Percentiles rank a stretch among this genome's conserved stretches.
These are phyloP conservation scores for Acanthamoeba castellanii DNA, from an alignment of 208 protist genomes.

Conservation along the genomic window DNA sequence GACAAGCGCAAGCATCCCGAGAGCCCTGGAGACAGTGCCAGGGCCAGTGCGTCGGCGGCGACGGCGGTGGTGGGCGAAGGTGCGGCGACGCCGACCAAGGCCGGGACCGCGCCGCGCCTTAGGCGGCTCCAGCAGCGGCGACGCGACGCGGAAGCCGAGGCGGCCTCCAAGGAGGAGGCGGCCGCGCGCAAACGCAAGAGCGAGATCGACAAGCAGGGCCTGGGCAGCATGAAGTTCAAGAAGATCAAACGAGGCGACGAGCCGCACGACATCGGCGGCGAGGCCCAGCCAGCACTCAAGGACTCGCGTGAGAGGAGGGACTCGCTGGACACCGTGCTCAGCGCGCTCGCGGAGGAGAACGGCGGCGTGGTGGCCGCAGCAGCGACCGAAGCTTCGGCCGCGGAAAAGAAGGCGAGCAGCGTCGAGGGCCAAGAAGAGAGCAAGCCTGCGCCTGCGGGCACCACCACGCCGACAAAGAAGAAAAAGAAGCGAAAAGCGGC, in stretches of 20 bases:
- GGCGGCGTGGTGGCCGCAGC: too few species aligned
- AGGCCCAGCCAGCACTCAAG: too few species aligned
- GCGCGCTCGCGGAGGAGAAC: too few species aligned
- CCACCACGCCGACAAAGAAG: background rate
- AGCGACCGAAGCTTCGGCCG: too few species aligned
- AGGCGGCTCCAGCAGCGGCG: background rate
- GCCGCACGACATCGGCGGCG: too few species aligned
- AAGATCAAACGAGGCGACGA: background rate
- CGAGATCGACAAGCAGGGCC: background rate
- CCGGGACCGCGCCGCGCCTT: background rate
- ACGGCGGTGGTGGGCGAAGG: background rate
- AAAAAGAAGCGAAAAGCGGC: background rate
- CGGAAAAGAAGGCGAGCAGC: too few species aligned
- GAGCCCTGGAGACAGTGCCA: background rate
- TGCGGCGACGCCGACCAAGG: background rate
- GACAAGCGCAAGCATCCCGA: too few species aligned
- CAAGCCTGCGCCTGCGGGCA: too few species aligned
- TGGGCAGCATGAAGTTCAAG: slow-evolving; percentile 17
- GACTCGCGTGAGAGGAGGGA: too few species aligned
- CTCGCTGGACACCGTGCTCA: too few species aligned
- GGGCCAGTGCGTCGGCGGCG: background rate
- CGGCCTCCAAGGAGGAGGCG: background rate
- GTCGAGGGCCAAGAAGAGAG: too few species aligned
- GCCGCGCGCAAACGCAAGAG: background rate
- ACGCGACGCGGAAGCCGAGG: background rate